Evolutionary conservation across 805 yeast genomes (phyloP), one percentile per base, ranked within the genome.

Genomic region (Brettanomyces nanus): DNA sequence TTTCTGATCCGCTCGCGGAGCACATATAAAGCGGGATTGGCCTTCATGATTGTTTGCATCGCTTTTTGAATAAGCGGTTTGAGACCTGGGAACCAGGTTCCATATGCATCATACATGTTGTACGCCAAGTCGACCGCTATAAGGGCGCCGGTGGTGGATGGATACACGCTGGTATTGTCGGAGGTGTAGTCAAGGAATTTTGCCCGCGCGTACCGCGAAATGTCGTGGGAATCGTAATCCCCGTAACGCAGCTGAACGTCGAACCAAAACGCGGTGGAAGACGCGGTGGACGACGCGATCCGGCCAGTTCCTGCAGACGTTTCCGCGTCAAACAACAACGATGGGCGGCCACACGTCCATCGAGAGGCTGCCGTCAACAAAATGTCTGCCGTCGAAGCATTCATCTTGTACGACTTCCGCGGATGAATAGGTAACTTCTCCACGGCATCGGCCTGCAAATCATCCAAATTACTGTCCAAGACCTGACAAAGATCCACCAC

Each of bases 221-320:
- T 87, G 57, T 92, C 97, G 56, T 92, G 98, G 4, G 97, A 85
- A 58, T 92, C 99, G 58, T 85, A 92, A 58, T 92, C 99, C 48
- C 99, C 98, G 54, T 90, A 92, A 38, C 97, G 68, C 39, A 92
- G 64, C 58, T 92, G 99, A 18, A 92, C 84, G 65, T 92, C 99
- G 41, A 92, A 63, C 98, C 98, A 92, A 61, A 79, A 83, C 56
- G 85, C 86, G 44, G 73, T 77, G 15, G 77, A 66, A 4, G 72
- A 62, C 40, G 73, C 73, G 66, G 73, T 71, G 11, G 10, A 11
- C 11, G 11, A 23, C 11, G 26, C 26, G 26, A 11, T 23, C 10
- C 26, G 10, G 7, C 26, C 26, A 7, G 10, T 11, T 9, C 26
- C 11, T 7, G 18, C 19, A 33, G 2, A 18, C 1, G 64, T 51